phyloP scores from a whole-genome alignment of 176 grass and related monocot genomes.

The Elymus sibiricus region DNA sequence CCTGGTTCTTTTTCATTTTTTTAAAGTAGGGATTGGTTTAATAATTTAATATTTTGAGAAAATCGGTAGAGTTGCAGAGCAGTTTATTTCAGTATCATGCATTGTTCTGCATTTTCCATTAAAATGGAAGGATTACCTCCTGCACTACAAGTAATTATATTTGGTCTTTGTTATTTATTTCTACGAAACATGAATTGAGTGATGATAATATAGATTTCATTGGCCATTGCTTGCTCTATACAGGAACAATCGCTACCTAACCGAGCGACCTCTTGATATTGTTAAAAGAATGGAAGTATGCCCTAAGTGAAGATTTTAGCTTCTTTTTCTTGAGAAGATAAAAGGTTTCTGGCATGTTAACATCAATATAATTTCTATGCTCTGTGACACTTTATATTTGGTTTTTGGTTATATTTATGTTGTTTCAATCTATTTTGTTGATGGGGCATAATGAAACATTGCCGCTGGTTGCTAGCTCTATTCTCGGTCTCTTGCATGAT shows the following conservation, averaged over 20 bases:
- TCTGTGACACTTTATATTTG: no score
- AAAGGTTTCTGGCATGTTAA: no score
- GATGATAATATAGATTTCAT: constrained; percentile 89
- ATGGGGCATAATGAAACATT: no score
- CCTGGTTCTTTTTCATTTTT: background rate
- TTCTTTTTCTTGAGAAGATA: no score
- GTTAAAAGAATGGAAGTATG: constrained; percentile 94
- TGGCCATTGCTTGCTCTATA: constrained; percentile 81
- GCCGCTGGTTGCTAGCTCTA: no score
- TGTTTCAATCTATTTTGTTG: no score
- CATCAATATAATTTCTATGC: no score
- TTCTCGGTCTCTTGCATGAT: no score
- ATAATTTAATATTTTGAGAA: background rate
- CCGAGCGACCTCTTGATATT: constrained; percentile 74
- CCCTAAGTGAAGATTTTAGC: background rate
- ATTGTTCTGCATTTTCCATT: background rate
- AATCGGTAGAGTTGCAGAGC: background rate
- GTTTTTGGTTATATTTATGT: no score
- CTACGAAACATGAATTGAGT: constrained; percentile 75
- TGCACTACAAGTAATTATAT: constrained; percentile 5
- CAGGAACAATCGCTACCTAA: constrained; percentile 73
- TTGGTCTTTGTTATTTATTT: constrained; percentile 1
- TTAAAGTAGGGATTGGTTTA: background rate
- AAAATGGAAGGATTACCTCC: background rate
- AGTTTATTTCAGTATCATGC: background rate